Conservation (phyloP, 169 alveolate genomes). For the Besnoitia besnoiti region DNA sequence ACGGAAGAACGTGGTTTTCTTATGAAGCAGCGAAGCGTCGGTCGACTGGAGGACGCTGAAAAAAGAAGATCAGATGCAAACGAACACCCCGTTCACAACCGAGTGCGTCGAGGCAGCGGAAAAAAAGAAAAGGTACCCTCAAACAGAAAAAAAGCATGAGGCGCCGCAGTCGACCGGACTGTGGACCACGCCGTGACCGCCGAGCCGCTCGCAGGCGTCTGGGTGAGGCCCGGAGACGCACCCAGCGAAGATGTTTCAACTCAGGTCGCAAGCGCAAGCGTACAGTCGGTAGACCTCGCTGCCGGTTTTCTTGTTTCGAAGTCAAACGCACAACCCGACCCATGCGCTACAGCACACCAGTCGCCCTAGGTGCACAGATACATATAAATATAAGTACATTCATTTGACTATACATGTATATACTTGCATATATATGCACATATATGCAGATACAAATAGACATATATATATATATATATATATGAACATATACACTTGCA, state of each 20-base stretch:
- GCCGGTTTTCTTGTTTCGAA: too few relatives aligned
- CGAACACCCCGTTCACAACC: neutral
- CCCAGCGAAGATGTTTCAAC: too few relatives aligned
- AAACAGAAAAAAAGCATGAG: too few relatives aligned
- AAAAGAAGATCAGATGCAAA: neutral
- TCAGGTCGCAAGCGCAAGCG: too few relatives aligned
- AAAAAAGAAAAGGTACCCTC: neutral
- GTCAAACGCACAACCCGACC: too few relatives aligned
- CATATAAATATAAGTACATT: neutral
- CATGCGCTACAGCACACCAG: too few relatives aligned
- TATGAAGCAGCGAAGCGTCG: neutral
- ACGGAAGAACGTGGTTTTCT: neutral
- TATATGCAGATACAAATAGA: too few relatives aligned
- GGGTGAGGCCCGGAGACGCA: too few relatives aligned
- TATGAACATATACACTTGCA: neutral
- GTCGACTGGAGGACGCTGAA: constrained; percentile 27
- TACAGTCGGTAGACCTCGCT: too few relatives aligned
- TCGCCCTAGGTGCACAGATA: neutral
- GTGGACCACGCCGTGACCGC: too few relatives aligned
- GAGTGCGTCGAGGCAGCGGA: neutral
- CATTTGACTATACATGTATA: neutral
- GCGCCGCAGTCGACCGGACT: too few relatives aligned
- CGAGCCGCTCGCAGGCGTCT: too few relatives aligned
- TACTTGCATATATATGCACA: neutral
- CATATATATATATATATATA: neutral